phyloP scores from a whole-genome alignment of 75 land plant genomes.

The Picea glauca region DNA sequence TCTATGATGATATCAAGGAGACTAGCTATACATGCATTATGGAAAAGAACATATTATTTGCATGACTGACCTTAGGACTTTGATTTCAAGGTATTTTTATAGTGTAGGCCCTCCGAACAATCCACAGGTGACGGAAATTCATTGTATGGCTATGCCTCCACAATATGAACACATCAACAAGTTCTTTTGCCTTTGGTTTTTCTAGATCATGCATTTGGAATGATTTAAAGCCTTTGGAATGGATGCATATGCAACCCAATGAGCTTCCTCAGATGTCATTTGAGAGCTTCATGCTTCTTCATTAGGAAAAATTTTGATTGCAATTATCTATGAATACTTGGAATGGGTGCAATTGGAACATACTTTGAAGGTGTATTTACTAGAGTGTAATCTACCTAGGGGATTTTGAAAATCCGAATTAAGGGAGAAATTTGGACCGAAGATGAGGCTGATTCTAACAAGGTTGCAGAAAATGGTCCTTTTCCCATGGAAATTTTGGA shows the following conservation, averaged over 20 bases:
- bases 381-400: constrained; percentile 86
- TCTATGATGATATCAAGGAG: constrained; percentile 99
- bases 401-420: constrained; percentile 84
- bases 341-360: constrained; percentile 91
- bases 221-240: no score
- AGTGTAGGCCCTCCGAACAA: no score
- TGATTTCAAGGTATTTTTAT: no score
- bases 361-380: constrained; percentile 86
- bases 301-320: constrained; percentile 85
- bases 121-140: no score
- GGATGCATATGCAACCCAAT: no score
- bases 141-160: no score
- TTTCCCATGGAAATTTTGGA: constrained; percentile 81
- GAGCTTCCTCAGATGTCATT: no score
- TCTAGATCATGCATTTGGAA: no score
- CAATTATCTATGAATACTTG: constrained; percentile 85
- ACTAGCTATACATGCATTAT: constrained; percentile 98
- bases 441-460: constrained; percentile 47
- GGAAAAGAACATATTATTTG: constrained; percentile 97
- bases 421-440: constrained; percentile 35
- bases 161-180: no score
- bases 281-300: no score
- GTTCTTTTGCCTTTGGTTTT: no score
- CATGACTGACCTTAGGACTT: constrained; percentile 55
- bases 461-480: constrained; percentile 65